Percentiles rank a stretch among this genome's conserved stretches.
Conservation (phyloP, 169 alveolate species). For the Besnoitia besnoiti region DNA sequence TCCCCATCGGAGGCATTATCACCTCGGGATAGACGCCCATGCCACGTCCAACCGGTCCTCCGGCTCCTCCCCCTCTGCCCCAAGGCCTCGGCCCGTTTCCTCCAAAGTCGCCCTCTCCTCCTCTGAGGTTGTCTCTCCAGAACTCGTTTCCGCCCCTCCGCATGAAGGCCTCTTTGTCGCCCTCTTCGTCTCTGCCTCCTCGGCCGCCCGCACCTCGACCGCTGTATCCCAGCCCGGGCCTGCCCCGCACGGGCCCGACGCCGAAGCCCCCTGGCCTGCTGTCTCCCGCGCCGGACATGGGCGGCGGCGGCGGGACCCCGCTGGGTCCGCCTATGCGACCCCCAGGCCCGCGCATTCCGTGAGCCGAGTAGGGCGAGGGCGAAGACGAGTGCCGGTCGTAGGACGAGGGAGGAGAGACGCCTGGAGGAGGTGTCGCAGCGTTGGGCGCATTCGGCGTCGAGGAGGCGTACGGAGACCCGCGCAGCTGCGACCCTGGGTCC, state of each 20-base stretch:
- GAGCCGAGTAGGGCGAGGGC: background rate
- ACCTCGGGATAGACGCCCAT: background rate
- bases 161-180: background rate
- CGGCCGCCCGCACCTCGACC: background rate
- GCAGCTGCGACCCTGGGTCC: background rate
- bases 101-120: background rate
- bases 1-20: background rate
- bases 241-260: background rate
- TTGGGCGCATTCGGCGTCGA: background rate
- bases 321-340: background rate
- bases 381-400: background rate
- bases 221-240: background rate
- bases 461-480: background rate
- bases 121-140: background rate
- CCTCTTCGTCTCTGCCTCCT: background rate
- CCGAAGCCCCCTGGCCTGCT: background rate
- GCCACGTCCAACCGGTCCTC: background rate
- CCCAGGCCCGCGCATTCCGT: background rate
- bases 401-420: background rate
- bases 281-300: background rate
- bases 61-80: background rate
- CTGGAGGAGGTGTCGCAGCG: background rate
- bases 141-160: background rate
- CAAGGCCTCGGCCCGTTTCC: background rate
- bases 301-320: conserved; percentile 2